Percentiles rank a stretch among this genome's conserved stretches.
These are phyloP conservation scores for Blastosporella zonata DNA, from an alignment of 1,284 basidiomycete species.

Conservation along the genomic window DNA sequence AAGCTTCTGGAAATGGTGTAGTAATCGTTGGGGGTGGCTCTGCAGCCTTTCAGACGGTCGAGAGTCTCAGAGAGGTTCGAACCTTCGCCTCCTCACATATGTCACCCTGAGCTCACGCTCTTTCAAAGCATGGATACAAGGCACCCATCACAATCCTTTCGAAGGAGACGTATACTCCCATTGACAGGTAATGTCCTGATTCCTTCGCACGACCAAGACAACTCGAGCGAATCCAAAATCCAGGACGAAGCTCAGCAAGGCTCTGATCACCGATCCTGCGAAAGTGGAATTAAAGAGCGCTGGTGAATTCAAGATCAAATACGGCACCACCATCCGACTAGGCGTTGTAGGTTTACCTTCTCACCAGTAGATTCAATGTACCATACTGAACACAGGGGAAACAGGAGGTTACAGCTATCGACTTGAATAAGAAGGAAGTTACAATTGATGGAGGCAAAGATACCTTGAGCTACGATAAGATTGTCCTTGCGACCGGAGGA, in stretches of 20 bases:
- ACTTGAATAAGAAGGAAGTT: conserved; percentile 61
- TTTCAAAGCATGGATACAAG: conserved; percentile 67
- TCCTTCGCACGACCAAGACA: not conserved
- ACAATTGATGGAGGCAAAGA: conserved; percentile 56
- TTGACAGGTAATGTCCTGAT: conserved; percentile 65
- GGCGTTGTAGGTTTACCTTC: conserved; percentile 49
- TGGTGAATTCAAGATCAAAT: conserved; percentile 78
- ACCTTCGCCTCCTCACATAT: not conserved
- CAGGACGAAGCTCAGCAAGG: conserved; percentile 90
- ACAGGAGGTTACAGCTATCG: conserved; percentile 58
- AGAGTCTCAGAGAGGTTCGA: conserved; percentile 78
- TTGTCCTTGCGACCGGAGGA: conserved; percentile 73
- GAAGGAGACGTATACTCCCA: conserved; percentile 79
- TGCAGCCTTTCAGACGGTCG: conserved; percentile 77
- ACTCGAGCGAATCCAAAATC: not conserved
- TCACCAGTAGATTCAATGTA: conserved; percentile 4
- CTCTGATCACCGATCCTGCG: conserved; percentile 72
- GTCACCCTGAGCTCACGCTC: conserved; percentile 3
- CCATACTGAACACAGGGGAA: not conserved
- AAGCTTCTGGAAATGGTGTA: conserved; percentile 53
- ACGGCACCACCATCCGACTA: conserved; percentile 72
- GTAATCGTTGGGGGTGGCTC: conserved; percentile 90
- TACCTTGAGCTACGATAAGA: conserved; percentile 63
- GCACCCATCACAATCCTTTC: conserved; percentile 79
- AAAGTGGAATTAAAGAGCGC: conserved; percentile 77